A percentile compares a stretch with the other conserved stretches of the same genome.
Evolutionary conservation across 176 grass and related monocot species (phyloP).

Genomic region (Ensete glaucum): DNA sequence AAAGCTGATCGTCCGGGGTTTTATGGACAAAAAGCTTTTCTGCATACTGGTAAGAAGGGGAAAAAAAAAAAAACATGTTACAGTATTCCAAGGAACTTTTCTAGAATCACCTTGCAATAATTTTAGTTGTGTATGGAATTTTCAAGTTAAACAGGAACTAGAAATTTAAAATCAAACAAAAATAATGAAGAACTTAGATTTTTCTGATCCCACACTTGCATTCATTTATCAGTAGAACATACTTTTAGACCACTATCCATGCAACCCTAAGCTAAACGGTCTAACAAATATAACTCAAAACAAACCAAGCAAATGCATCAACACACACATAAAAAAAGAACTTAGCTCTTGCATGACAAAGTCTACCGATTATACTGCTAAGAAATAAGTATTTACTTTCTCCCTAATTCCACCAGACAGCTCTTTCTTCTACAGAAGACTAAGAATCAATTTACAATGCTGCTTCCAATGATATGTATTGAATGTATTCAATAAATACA

Average conservation of each 20-base stretch:
- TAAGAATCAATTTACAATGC: neutral
- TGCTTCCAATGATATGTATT: neutral
- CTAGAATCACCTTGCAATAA: neutral
- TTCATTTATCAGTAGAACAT: too few species aligned
- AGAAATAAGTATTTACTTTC: neutral
- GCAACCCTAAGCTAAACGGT: too few species aligned
- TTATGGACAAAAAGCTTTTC: conserved; percentile 69
- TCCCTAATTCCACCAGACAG: neutral
- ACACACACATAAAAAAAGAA: too few species aligned
- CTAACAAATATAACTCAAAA: too few species aligned
- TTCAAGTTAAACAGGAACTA: neutral
- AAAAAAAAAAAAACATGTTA: neutral
- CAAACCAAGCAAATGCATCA: too few species aligned
- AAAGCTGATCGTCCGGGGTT: conserved; percentile 28
- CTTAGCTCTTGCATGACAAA: too few species aligned
- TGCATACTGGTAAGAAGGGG: conserved; percentile 46
- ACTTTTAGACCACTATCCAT: too few species aligned
- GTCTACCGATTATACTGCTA: too few species aligned
- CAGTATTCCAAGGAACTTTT: neutral
- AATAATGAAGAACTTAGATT: neutral
- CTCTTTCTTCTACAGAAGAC: neutral
- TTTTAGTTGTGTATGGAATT: neutral
- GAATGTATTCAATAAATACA: neutral
- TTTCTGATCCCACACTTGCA: too few species aligned
- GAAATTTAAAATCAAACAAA: neutral